phyloP scores from a whole-genome alignment of 2,329 filamentous ascomycete genomes.

The Hyphodiscus sp. region DNA sequence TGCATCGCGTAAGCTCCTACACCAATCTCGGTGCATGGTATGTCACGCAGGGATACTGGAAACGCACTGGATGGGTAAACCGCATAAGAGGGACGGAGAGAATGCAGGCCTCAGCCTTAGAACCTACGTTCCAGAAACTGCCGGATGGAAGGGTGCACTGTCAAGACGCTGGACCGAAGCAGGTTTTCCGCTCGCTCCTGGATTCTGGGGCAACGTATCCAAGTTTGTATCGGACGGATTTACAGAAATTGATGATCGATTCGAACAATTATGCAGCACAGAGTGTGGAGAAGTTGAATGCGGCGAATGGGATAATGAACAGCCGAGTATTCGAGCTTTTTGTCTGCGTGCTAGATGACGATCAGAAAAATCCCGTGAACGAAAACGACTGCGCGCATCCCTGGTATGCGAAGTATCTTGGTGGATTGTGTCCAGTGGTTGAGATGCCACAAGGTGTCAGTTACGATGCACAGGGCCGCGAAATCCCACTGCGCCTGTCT shows the following conservation, averaged over 20 bases:
- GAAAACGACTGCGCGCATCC: constrained; percentile 15
- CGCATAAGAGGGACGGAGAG: constrained; percentile 4
- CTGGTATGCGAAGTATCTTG: constrained; percentile 7
- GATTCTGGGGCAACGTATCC: constrained; percentile 40
- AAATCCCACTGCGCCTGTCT: constrained; percentile 30
- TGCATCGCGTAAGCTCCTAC: not conserved
- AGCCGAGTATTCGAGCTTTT: constrained; percentile 33
- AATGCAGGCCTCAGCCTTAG: not conserved
- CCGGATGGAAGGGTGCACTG: constrained; percentile 6
- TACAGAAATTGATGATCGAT: constrained; percentile 31
- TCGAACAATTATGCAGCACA: constrained; percentile 33
- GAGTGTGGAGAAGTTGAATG: constrained; percentile 20
- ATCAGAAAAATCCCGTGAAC: constrained; percentile 25
- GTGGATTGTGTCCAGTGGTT: constrained; percentile 13
- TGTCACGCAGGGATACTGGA: constrained; percentile 19
- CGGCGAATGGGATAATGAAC: constrained; percentile 11
- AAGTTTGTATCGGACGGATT: constrained; percentile 32
- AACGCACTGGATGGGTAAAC: constrained; percentile 12
- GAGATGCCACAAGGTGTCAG: not conserved
- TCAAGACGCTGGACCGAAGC: constrained; percentile 21
- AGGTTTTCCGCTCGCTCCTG: constrained; percentile 33
- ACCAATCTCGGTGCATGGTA: constrained; percentile 9
- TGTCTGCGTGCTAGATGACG: constrained; percentile 26
- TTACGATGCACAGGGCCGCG: not conserved
- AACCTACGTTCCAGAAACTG: not conserved